phyloP scores from a whole-genome alignment of 225 moss, liverwort and hornwort species.

The Antitrichia curtipendula region DNA sequence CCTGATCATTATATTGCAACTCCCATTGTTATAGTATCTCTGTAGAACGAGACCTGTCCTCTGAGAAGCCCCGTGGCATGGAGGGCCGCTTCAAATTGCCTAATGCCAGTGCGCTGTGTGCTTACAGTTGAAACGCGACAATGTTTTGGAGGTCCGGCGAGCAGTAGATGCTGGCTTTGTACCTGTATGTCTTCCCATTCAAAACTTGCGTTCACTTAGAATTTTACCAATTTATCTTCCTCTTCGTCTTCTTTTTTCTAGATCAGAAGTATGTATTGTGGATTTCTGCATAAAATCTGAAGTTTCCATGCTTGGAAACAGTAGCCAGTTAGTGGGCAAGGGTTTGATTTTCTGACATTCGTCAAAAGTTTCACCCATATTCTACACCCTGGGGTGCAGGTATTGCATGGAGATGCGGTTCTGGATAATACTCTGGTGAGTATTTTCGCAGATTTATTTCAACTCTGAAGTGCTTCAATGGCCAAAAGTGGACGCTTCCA shows the following conservation, averaged over 20 bases:
- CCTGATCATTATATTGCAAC: not conserved
- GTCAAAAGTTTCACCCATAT: not conserved
- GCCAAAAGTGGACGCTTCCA: not conserved
- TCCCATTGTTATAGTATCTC: not conserved
- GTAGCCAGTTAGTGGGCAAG: not conserved
- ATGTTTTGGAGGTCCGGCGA: constrained; percentile 41
- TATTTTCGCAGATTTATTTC: not conserved
- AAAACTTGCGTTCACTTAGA: not conserved
- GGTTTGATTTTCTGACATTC: not conserved
- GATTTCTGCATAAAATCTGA: not conserved
- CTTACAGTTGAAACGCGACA: constrained; percentile 55
- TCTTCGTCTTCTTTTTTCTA: not conserved
- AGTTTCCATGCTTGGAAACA: not conserved
- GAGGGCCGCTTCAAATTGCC: not conserved
- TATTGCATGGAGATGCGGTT: constrained; percentile 91
- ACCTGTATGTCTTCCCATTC: constrained; percentile 34
- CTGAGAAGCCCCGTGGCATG: not conserved
- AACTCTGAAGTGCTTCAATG: not conserved
- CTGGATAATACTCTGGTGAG: constrained; percentile 66
- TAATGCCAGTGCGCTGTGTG: not conserved
- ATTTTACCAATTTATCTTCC: not conserved
- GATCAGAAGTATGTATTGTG: not conserved
- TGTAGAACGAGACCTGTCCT: not conserved
- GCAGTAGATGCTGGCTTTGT: constrained; percentile 67
- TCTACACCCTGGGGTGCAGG: constrained; percentile 19